These are phyloP conservation scores for Aulographum hederae DNA, from an alignment of 2,329 filamentous ascomycete species.

Conservation along the genomic window DNA sequence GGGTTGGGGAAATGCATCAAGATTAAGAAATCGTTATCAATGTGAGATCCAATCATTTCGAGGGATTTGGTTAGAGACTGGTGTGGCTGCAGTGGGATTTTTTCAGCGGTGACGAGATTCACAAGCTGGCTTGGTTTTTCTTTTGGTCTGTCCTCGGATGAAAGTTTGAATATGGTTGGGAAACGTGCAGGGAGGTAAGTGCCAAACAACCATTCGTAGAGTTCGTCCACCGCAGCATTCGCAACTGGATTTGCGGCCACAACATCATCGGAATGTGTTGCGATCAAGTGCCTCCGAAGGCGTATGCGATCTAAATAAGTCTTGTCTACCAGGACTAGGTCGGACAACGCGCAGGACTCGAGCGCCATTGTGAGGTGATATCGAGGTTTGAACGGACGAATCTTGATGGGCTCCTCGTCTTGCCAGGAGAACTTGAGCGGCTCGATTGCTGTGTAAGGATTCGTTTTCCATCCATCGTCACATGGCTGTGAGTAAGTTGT, in stretches of 20 bases:
- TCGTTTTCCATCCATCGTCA: too few relatives aligned
- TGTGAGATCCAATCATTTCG: slow-evolving; percentile 27
- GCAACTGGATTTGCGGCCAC: slow-evolving; percentile 18
- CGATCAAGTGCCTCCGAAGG: slow-evolving; percentile 29
- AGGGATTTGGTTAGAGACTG: slow-evolving; percentile 22
- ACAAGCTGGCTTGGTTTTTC: slow-evolving; percentile 13
- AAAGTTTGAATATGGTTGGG: slow-evolving; percentile 30
- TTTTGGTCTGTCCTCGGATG: slow-evolving; percentile 8
- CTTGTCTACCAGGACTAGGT: slow-evolving; percentile 39
- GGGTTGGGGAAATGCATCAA: slow-evolving; percentile 30
- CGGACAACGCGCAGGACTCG: slow-evolving; percentile 31
- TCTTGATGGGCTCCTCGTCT: slow-evolving; percentile 30
- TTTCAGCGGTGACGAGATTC: slow-evolving; percentile 27
- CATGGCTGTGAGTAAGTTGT: too few relatives aligned
- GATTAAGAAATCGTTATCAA: slow-evolving; percentile 43
- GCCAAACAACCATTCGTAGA: slow-evolving; percentile 35
- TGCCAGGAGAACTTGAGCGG: slow-evolving; percentile 33
- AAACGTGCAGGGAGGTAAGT: slow-evolving; percentile 39
- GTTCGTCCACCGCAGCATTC: slow-evolving; percentile 32
- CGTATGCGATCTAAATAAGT: slow-evolving; percentile 35
- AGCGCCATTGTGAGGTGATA: slow-evolving; percentile 46
- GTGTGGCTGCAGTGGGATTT: slow-evolving; percentile 19
- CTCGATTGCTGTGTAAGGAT: slow-evolving; percentile 22
- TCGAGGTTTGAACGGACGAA: slow-evolving; percentile 40
- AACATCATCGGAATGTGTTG: slow-evolving; percentile 22